Evolutionary conservation across 495 filamentous ascomycete species (phyloP).

Genomic region (Hypoxylon trugodes): DNA sequence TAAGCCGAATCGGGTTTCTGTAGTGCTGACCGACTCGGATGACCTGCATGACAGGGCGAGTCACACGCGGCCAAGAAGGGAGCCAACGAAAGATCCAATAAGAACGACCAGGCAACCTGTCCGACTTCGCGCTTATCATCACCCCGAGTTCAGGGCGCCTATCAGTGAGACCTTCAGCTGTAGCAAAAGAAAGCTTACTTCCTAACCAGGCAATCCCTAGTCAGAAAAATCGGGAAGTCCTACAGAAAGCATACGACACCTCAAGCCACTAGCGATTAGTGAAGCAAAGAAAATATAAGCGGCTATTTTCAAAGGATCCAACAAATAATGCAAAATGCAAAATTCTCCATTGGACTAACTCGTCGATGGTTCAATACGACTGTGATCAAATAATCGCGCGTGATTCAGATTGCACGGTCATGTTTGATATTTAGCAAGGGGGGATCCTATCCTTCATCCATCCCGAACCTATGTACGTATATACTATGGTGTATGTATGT

Average conservation of each 20-base stretch:
- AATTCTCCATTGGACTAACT: slow-evolving; percentile 12
- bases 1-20: slow-evolving; percentile 10
- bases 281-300: slow-evolving; percentile 10
- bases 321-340: slow-evolving; percentile 15
- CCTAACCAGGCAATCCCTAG: slow-evolving; percentile 28
- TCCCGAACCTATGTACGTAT: too few species aligned
- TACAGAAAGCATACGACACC: slow-evolving; percentile 2
- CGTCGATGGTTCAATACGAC: slow-evolving; percentile 26
- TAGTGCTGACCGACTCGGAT: slow-evolving; percentile 34
- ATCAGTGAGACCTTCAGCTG: slow-evolving; percentile 33
- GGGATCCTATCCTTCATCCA: too few species aligned
- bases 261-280: slow-evolving; percentile 29
- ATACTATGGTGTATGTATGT: too few species aligned
- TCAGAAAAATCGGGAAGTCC: not conserved
- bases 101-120: slow-evolving; percentile 5
- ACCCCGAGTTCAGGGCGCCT: slow-evolving; percentile 31
- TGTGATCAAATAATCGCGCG: slow-evolving; percentile 34
- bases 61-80: slow-evolving; percentile 17
- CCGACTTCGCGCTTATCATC: slow-evolving; percentile 31
- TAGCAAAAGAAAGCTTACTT: slow-evolving; percentile 27
- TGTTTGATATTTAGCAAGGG: slow-evolving; percentile 39
- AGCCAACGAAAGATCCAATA: slow-evolving; percentile 21
- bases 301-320: slow-evolving; percentile 28
- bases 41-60: slow-evolving; percentile 35
- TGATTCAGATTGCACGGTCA: slow-evolving; percentile 36